Base-by-base conservation (phyloP, 768 basidiomycete genomes). In the Paxillus ammoniavirescens region DNA sequence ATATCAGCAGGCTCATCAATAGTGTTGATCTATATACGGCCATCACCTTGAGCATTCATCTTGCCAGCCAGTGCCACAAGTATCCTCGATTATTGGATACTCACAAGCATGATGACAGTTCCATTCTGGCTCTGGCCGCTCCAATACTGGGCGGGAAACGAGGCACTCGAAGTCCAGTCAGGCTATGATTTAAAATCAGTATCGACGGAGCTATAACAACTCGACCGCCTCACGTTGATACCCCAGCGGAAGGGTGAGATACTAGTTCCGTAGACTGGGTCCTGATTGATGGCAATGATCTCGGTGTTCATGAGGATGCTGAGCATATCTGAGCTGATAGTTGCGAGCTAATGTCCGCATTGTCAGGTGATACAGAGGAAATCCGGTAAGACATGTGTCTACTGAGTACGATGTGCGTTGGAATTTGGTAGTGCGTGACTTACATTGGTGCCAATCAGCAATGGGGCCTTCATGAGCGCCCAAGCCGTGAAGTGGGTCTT, bases 211-310 rank as follows among this genome's bases (percentile, higher is more conserved):
- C 9, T 5, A 2, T 14, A 35, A 26, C 1, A 31, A 28, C 18
- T 47, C 55, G 9, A 52, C 12, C 4, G 4, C 71, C 81, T 38
- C 42, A 85, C 85, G 51, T 84, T 84, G 35, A 82, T 60, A 0
- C 83, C 84, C 83, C 84, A 86, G 52, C 82, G 71, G 75, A 87
- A 87, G 0, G 86, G 86, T 6, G 84, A 79, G 53, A 86, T 78
- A 47, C 78, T 78, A n/a, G 77, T 78, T 2, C 85, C 85, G 9
- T 81, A 71, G 2, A 81, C 77, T 0, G 82, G 72, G 56, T 87
- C 86, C 57, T 86, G 86, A 61, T 85, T 84, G 52, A 87, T 84
- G 1, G 80, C 84, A 15, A 87, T 70, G 42, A 87, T 81, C 58
- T 87, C 86, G 14, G 68, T 69, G 66, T 87, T 87, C 57, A 69